Conservation (phyloP, 2,329 filamentous ascomycete species). For the Sporothrix mexicana region DNA sequence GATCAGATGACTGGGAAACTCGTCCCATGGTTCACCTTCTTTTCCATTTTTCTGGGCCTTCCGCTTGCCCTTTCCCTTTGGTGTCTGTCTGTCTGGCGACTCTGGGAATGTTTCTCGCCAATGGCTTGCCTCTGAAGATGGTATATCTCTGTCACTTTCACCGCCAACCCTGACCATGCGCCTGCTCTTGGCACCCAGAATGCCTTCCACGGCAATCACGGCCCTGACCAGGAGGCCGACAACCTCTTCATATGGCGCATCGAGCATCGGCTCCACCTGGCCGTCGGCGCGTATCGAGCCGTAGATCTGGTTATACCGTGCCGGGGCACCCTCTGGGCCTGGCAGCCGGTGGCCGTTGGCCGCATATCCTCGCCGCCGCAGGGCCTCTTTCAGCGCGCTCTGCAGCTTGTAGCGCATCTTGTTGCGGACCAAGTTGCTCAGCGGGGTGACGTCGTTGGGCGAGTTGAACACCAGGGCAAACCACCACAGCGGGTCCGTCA, state of each 20-base stretch:
- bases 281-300: conserved; percentile 37
- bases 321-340: neutral
- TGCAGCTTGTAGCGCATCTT: conserved; percentile 34
- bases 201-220: conserved; percentile 34
- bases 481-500: conserved; percentile 39
- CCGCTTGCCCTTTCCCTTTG: too few relatives aligned
- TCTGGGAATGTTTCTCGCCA: too few relatives aligned
- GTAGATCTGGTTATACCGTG: conserved; percentile 32
- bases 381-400: conserved; percentile 38
- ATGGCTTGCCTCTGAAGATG: too few relatives aligned
- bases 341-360: conserved; percentile 34
- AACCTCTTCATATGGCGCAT: conserved; percentile 26
- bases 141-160: too few relatives aligned
- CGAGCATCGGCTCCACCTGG: conserved; percentile 28
- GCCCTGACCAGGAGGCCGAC: conserved; percentile 30
- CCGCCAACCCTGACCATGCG: neutral
- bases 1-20: too few relatives aligned
- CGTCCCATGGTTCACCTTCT: too few relatives aligned
- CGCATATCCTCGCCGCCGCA: conserved; percentile 40
- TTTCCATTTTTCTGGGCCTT: too few relatives aligned
- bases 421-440: conserved; percentile 29
- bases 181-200: conserved; percentile 20
- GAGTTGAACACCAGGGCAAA: conserved; percentile 21
- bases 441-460: neutral
- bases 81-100: too few relatives aligned